Base-by-base conservation (phyloP, 1,284 basidiomycete species). In the Sporisorium graminicola region DNA sequence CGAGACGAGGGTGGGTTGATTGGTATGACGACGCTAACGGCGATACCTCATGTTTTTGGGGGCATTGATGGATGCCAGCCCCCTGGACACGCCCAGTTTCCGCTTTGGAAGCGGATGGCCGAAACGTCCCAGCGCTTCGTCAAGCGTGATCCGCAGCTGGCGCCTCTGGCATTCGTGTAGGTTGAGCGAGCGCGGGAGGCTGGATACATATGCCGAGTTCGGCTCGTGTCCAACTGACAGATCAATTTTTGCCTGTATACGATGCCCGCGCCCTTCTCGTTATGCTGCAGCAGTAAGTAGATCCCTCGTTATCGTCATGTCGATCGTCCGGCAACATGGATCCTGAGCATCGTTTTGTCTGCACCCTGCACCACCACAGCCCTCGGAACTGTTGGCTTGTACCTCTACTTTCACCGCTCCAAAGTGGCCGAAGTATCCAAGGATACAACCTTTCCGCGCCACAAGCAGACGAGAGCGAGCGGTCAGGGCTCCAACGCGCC, bases 111-210 rank as follows among this genome's bases (percentile, higher is more conserved):
- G 18, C 31, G 47, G 6, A 12, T 59, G 46, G 18, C 37, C 7
- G 51, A 55, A 7, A 74, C 65, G 2, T 55, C 55, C n/a, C 50
- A 37, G 24, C 53, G 71, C 7, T 74, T 74, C 24, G 49, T 68
- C 31, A 61, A 62, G 46, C 58, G 65, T 9, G 71, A 74, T 54
- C 71, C 71, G 14, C 71, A 74, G 24, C 52, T 74, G 50, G 55
- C 50, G 18, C 65, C 71, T 37, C 47, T 74, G 26, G 65, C 58
- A 10, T 43, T 49, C n/a, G 49, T 72, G 64, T 72, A 37, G 66
- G 69, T 62, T 62, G 33, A n/a, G 31, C 27, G 26, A 33, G n/a
- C 5, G 31, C 31, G 10, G n/a, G n/a, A 51, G 10, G 10, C 16
- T 31, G 20, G 20, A 18, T 18, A 40, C 3, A n/a, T 18, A 18